phyloP scores from a whole-genome alignment of 768 basidiomycete genomes.

The Boletus reticulatus region DNA sequence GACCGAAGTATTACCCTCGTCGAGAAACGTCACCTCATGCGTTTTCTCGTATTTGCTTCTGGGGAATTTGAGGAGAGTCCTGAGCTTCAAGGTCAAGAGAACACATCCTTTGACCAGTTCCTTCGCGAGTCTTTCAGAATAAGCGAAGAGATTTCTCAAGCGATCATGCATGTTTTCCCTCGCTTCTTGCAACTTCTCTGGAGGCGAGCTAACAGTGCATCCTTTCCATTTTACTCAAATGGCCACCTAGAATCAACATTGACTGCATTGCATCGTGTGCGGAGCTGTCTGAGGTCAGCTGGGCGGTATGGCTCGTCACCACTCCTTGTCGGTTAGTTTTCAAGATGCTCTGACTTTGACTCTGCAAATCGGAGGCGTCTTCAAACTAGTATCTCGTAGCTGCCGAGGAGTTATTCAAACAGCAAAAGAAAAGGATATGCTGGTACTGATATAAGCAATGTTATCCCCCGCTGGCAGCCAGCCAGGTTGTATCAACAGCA shows the following conservation, averaged over 20 bases:
- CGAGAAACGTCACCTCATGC: constrained; percentile 90
- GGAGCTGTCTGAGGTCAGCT: constrained; percentile 44
- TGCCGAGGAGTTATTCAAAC: too few relatives aligned
- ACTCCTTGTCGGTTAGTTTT: constrained; percentile 50
- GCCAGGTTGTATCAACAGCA: too few relatives aligned
- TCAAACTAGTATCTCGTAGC: too few relatives aligned
- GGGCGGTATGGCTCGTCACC: constrained; percentile 88
- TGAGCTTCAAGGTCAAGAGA: constrained; percentile 56
- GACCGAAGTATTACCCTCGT: constrained; percentile 70
- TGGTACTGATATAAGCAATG: too few relatives aligned
- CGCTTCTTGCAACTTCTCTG: constrained; percentile 59
- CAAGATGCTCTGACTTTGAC: too few relatives aligned
- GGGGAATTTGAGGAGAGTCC: constrained; percentile 66
- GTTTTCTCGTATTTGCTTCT: constrained; percentile 80
- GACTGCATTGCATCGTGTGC: constrained; percentile 62
- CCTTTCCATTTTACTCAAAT: constrained; percentile 3
- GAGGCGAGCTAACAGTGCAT: constrained; percentile 43
- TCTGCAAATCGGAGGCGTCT: too few relatives aligned
- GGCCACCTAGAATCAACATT: constrained; percentile 57
- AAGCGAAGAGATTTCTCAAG: constrained; percentile 50
- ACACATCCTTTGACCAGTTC: constrained; percentile 59
- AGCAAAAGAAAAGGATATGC: too few relatives aligned
- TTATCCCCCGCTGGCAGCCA: too few relatives aligned
- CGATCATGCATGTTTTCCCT: constrained; percentile 80
- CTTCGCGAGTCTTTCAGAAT: constrained; percentile 65